Base-by-base conservation (phyloP, 371 early-diverging fungal species). In the Apophysomyces ossiformis region DNA sequence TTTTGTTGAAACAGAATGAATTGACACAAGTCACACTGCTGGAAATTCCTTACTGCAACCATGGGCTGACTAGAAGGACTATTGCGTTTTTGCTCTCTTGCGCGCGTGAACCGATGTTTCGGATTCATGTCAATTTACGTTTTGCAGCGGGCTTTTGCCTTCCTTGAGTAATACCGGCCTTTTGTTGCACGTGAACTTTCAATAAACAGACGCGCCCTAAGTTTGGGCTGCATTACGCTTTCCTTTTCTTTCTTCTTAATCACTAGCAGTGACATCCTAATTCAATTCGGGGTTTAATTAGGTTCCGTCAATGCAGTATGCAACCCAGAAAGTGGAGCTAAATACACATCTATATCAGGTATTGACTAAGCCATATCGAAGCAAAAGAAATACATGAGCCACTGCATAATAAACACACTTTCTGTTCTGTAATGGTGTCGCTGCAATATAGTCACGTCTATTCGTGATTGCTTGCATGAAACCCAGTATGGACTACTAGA, bases 341-440 rank as follows among this genome's bases (percentile, higher is more conserved):
- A 26, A 26, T 26, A 57, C 56, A 61, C 32, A 39, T 63, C 37
- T 37, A 36, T 12, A 2, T 58, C 32, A 58, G 58, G 8, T 41
- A 8, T 41, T 41, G 36, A 1, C 21, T n/a, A 21, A 64, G 5
- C 15, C 21, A 41, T 39, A 38, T 43, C 56, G 47, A 37, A 50
- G 41, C 9, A 21, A 32, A 59, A 12, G 26, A 35, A 7, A 43
- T 21, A 36, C 7, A 39, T 74, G 77, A 88, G 39, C 83, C 71
- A 68, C 7, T 75, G 72, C 46, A 41, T 41, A 13, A 41, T 8
- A 11, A 79, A 54, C 57, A 82, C 82, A 58, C 83, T 89, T n/a
- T 80, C 64, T 59, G 81, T 74, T 70, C 89, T 65, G 39, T 88
- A 89, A 58, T 82, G 76, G 18, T 73, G 72, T 39, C 13, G 46